Base-by-base conservation (phyloP, 129 eudicot genomes). In the Flaveria sonorensis region DNA sequence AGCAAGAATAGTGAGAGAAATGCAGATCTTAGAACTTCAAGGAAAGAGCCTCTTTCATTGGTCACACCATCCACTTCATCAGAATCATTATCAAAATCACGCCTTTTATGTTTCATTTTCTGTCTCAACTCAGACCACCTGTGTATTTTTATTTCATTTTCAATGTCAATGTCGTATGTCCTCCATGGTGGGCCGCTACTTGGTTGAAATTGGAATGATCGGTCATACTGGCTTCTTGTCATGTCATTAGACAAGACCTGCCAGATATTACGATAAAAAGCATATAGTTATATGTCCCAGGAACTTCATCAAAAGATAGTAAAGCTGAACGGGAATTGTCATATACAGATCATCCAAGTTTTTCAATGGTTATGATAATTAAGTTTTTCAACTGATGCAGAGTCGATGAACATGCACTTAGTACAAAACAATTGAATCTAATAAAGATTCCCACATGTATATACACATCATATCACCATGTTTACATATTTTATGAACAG, bases 61-160 rank as follows among this genome's bases (percentile, higher is more conserved):
- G 65, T 77, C 39, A 26, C 42, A 39, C 12, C 76, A 40, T 76
- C 78, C 57, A 75, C 82, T 61, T 79, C 82, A 57, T 87, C 87
- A 50, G 75, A 20, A 15, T 66, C 79, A 46, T 83, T 86, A 4
- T 86, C 81, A 2, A 52, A 52, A 52, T 52, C 0, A 56, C 28
- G 73, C 79, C 84, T 72, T 81, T 81, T 72, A 70, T 84, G 85
- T 65, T 72, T 86, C 59, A 83, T 83, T 83, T 72, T 86, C 46
- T 81, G 92, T 75, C 88, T 89, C 16, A 84, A 57, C 73, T 89
- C 84, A 75, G 89, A 83, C 98, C 96, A 92, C 75, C 79, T 85
- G 73, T 92, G 82, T 45, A 77, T 8, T 70, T 85, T 90, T 68
- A 85, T 20, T 62, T 79, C 88, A 32, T 88, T 85, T 68, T 84